Conservation (phyloP, 2,329 filamentous ascomycete genomes). For the Talaromyces sp. region DNA sequence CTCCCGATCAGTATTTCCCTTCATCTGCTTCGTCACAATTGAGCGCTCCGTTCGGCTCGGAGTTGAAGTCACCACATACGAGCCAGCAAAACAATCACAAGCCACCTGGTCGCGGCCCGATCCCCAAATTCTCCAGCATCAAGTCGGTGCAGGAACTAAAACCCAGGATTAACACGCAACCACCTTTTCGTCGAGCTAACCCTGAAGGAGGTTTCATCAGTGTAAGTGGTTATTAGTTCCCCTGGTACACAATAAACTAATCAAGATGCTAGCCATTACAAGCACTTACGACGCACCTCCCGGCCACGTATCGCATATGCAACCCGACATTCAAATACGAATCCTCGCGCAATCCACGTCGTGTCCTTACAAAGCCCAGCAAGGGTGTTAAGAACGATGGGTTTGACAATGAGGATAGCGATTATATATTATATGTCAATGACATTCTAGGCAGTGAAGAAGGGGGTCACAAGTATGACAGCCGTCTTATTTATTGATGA, state of each 20-base stretch:
- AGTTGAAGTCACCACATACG: conserved; percentile 49
- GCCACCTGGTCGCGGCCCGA: conserved; percentile 57
- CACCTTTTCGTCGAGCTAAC: conserved; percentile 86
- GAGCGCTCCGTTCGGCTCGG: conserved; percentile 62
- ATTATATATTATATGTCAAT: conserved; percentile 98
- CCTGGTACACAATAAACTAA: conserved; percentile 20
- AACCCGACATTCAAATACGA: conserved; percentile 99
- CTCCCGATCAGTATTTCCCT: conserved; percentile 68
- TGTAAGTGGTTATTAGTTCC: conserved; percentile 52
- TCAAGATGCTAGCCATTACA: conserved; percentile 70
- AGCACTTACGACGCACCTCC: conserved; percentile 88
- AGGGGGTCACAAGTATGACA: conserved; percentile 81
- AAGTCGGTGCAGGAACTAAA: conserved; percentile 69
- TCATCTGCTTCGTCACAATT: conserved; percentile 67
- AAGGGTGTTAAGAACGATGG: conserved; percentile 98
- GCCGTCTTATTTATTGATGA: not conserved
- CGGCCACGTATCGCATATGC: conserved; percentile 95
- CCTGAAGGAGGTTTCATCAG: conserved; percentile 98
- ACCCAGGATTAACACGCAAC: conserved; percentile 80
- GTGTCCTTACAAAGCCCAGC: conserved; percentile 96
- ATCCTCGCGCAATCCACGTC: conserved; percentile 89
- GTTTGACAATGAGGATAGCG: conserved; percentile 97
- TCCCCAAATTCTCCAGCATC: conserved; percentile 84
- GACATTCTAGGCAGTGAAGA: conserved; percentile 97
- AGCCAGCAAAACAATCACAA: conserved; percentile 48